Conservation (phyloP, 2,329 filamentous ascomycete genomes). For the Hypoxylon sp. region DNA sequence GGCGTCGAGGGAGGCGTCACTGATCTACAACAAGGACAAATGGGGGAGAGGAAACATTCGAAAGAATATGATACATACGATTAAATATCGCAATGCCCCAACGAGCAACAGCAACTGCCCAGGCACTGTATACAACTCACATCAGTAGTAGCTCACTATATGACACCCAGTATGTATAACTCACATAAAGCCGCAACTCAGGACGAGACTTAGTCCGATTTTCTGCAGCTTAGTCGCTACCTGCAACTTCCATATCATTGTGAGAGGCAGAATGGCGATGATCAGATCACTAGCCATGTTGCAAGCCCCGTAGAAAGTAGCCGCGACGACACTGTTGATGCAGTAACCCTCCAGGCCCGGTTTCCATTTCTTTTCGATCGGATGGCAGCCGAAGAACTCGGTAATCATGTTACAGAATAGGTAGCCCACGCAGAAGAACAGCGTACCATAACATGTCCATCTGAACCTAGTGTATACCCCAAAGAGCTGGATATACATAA, state of each 20-base stretch:
- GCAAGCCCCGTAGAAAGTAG: slow-evolving; percentile 45
- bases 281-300: slow-evolving; percentile 46
- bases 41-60: neutral
- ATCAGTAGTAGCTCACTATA: slow-evolving; percentile 17
- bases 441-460: slow-evolving; percentile 42
- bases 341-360: slow-evolving; percentile 40
- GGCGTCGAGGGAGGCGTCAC: no score
- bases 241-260: slow-evolving; percentile 47
- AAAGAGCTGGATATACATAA: slow-evolving; percentile 48
- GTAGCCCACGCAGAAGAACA: slow-evolving; percentile 63
- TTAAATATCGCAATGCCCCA: slow-evolving; percentile 46
- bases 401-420: slow-evolving; percentile 71
- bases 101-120: slow-evolving; percentile 45
- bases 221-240: slow-evolving; percentile 44
- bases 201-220: slow-evolving; percentile 43
- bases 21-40: neutral
- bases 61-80: slow-evolving; percentile 26
- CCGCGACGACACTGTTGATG: slow-evolving; percentile 39
- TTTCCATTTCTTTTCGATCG: slow-evolving; percentile 48
- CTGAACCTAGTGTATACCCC: slow-evolving; percentile 43
- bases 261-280: slow-evolving; percentile 47
- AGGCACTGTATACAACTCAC: slow-evolving; percentile 30
- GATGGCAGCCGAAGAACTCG: slow-evolving; percentile 48
- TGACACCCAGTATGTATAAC: slow-evolving; percentile 10
- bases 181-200: slow-evolving; percentile 47